phyloP scores from a whole-genome alignment of 352 stramenopile genomes.

The Elongisporangium undulatum region DNA sequence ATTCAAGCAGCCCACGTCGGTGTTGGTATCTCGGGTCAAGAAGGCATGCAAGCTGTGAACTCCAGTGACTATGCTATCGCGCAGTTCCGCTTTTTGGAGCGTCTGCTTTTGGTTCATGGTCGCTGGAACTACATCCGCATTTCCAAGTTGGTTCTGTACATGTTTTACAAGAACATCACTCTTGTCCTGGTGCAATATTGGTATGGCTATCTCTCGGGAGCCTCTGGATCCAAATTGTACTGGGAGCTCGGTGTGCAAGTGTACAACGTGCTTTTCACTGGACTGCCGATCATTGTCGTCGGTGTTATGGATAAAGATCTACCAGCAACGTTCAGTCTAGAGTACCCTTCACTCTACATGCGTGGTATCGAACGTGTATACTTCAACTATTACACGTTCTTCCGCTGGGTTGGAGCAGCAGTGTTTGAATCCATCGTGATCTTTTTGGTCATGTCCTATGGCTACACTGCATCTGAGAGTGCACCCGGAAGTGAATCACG shows the following conservation, averaged over 20 bases:
- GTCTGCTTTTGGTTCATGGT: slow-evolving; percentile 90
- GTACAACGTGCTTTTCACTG: slow-evolving; percentile 95
- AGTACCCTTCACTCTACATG: slow-evolving; percentile 77
- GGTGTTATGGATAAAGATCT: slow-evolving; percentile 84
- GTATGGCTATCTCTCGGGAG: slow-evolving; percentile 91
- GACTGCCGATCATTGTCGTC: slow-evolving; percentile 88
- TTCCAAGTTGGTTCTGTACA: slow-evolving; percentile 89
- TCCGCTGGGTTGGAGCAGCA: slow-evolving; percentile 71
- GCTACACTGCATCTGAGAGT: slow-evolving; percentile 64
- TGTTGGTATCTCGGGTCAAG: slow-evolving; percentile 92
- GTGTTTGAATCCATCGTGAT: slow-evolving; percentile 80
- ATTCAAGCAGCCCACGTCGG: slow-evolving; percentile 93
- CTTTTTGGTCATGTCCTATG: slow-evolving; percentile 75
- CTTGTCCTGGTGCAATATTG: slow-evolving; percentile 88
- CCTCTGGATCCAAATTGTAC: slow-evolving; percentile 87
- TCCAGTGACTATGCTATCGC: slow-evolving; percentile 92
- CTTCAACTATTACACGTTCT: slow-evolving; percentile 80
- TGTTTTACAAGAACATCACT: slow-evolving; percentile 95
- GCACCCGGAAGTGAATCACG: slow-evolving; percentile 59
- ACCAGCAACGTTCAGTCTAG: slow-evolving; percentile 60
- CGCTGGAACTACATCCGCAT: slow-evolving; percentile 90
- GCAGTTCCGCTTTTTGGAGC: slow-evolving; percentile 91
- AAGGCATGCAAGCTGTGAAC: slow-evolving; percentile 94
- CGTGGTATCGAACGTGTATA: slow-evolving; percentile 57
- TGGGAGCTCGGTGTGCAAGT: slow-evolving; percentile 84